Conservation (phyloP, 495 filamentous ascomycete species). For the Tuber aestivum region DNA sequence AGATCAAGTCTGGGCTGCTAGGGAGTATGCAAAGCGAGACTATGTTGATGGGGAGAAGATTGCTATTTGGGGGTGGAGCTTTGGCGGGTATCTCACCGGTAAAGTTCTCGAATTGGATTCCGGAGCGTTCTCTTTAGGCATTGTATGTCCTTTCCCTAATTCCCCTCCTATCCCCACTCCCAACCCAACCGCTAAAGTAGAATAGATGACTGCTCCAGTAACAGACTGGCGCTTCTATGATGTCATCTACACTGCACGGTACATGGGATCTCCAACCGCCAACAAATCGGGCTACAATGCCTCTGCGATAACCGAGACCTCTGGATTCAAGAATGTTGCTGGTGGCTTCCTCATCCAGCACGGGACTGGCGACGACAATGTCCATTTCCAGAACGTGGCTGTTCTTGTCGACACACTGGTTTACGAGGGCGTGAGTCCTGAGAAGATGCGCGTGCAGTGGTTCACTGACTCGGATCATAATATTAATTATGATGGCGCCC, state of each 20-base stretch:
- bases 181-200: neutral
- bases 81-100: slow-evolving; percentile 54
- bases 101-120: slow-evolving; percentile 53
- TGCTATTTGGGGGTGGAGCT: slow-evolving; percentile 57
- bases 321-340: slow-evolving; percentile 51
- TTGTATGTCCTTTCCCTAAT: slow-evolving; percentile 30
- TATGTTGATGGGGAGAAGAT: slow-evolving; percentile 52
- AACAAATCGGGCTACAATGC: slow-evolving; percentile 51
- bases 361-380: slow-evolving; percentile 57
- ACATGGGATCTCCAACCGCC: slow-evolving; percentile 54
- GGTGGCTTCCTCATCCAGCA: slow-evolving; percentile 54
- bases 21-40: slow-evolving; percentile 44
- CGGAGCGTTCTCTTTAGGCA: slow-evolving; percentile 50
- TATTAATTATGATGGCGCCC: slow-evolving; percentile 49
- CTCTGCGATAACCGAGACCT: slow-evolving; percentile 45
- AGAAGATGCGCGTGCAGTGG: slow-evolving; percentile 37
- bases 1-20: slow-evolving; percentile 55
- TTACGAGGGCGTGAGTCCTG: slow-evolving; percentile 48
- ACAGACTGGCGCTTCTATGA: slow-evolving; percentile 61
- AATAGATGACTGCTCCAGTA: slow-evolving; percentile 49
- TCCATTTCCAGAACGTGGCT: slow-evolving; percentile 55
- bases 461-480: slow-evolving; percentile 54
- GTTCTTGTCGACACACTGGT: slow-evolving; percentile 52
- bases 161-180: slow-evolving; percentile 6
- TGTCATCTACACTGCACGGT: slow-evolving; percentile 59